Conservation (phyloP, 768 basidiomycete genomes). For the Russula virescens region DNA sequence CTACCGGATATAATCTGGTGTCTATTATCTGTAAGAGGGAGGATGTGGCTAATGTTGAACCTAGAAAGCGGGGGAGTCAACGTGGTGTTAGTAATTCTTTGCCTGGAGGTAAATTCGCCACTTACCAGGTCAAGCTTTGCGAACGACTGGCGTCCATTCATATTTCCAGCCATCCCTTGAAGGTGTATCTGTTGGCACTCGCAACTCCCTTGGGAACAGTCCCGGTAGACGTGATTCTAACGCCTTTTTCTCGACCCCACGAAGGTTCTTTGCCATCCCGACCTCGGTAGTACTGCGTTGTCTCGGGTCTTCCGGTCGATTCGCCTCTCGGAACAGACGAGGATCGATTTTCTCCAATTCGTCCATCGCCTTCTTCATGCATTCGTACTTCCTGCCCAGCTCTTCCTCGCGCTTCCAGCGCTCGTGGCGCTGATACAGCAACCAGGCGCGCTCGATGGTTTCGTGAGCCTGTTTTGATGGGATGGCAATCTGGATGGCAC, state of each 20-base stretch:
- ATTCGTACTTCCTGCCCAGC: conserved; percentile 67
- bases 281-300: conserved; percentile 50
- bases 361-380: conserved; percentile 83
- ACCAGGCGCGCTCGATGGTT: conserved; percentile 89
- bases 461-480: conserved; percentile 86
- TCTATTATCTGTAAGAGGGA: background rate
- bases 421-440: conserved; percentile 68
- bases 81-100: background rate
- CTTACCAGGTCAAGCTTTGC: conserved; percentile 17
- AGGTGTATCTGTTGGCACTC: conserved; percentile 82
- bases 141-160: conserved; percentile 57
- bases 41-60: background rate
- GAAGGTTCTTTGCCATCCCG: conserved; percentile 55
- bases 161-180: conserved; percentile 79
- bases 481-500: conserved; percentile 74
- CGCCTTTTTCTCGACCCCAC: conserved; percentile 59
- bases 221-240: conserved; percentile 74
- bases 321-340: conserved; percentile 61
- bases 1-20: background rate
- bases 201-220: conserved; percentile 82
- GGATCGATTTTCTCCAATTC: conserved; percentile 56
- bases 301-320: conserved; percentile 70
- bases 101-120: background rate
- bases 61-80: background rate
- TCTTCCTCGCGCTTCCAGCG: conserved; percentile 66